phyloP scores from a whole-genome alignment of 768 basidiomycete genomes.

The Lactarius indigo region DNA sequence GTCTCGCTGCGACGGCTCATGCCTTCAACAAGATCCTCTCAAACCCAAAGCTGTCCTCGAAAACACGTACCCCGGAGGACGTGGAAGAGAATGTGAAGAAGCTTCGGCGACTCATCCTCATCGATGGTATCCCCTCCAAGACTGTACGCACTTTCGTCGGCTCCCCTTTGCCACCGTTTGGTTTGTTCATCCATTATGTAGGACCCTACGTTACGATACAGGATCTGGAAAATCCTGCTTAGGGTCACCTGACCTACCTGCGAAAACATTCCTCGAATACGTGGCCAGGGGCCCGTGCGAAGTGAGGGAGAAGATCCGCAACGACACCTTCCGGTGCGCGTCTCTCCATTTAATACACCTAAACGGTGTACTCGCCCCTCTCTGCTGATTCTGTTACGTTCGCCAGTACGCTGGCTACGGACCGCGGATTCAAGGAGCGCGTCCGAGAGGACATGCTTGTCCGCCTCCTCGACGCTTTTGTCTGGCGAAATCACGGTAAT shows the following conservation, averaged over 20 bases:
- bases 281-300: slow-evolving; percentile 82
- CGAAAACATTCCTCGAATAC: slow-evolving; percentile 71
- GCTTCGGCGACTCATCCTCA: slow-evolving; percentile 80
- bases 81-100: slow-evolving; percentile 86
- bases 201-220: slow-evolving; percentile 83
- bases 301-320: slow-evolving; percentile 88
- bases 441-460: slow-evolving; percentile 97
- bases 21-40: slow-evolving; percentile 80
- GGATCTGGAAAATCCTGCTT: slow-evolving; percentile 93
- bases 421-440: slow-evolving; percentile 95
- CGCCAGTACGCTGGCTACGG: slow-evolving; percentile 85
- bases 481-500: slow-evolving; percentile 89
- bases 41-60: slow-evolving; percentile 62
- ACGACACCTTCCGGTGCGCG: slow-evolving; percentile 88
- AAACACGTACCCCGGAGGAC: slow-evolving; percentile 56
- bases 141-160: slow-evolving; percentile 45
- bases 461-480: slow-evolving; percentile 94
- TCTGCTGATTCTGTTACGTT: background rate
- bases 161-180: background rate
- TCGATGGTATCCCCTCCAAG: slow-evolving; percentile 83
- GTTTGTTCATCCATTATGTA: slow-evolving; percentile 29
- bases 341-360: background rate
- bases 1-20: slow-evolving; percentile 47
- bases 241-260: slow-evolving; percentile 75
- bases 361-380: background rate